Conservation (phyloP, 2,329 filamentous ascomycete genomes). For the Aschersonia sp. region DNA sequence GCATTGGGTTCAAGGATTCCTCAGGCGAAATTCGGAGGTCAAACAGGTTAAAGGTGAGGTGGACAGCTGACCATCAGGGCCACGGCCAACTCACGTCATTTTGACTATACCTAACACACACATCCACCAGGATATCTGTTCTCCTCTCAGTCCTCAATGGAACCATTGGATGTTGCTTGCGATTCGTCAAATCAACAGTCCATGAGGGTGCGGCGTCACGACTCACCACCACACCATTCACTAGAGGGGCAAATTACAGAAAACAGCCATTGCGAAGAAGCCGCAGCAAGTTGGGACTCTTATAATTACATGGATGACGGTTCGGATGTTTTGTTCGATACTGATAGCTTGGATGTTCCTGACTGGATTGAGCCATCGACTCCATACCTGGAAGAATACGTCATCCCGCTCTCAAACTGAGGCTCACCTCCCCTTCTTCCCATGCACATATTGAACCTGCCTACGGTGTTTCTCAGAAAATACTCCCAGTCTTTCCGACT, state of each 20-base stretch:
- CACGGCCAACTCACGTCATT: not conserved
- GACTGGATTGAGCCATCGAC: slow-evolving; percentile 4
- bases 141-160: slow-evolving; percentile 2
- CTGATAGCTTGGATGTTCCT: slow-evolving; percentile 2
- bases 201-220: slow-evolving; percentile 4
- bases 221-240: slow-evolving; percentile 2
- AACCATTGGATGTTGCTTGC: slow-evolving; percentile 3
- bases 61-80: not conserved
- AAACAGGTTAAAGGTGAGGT: slow-evolving; percentile 6
- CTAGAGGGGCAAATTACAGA: slow-evolving; percentile 3
- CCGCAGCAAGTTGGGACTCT: slow-evolving; percentile 3
- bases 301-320: slow-evolving; percentile 4
- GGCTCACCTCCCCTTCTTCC: not conserved
- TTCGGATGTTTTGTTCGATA: slow-evolving; percentile 3
- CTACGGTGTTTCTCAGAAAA: too few species aligned
- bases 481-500: not conserved
- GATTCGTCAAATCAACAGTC: slow-evolving; percentile 2
- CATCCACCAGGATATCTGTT: slow-evolving; percentile 3
- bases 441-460: not conserved
- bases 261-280: slow-evolving; percentile 5
- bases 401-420: slow-evolving; percentile 2
- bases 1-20: slow-evolving; percentile 6
- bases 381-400: slow-evolving; percentile 4
- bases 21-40: slow-evolving; percentile 5
- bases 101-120: slow-evolving; percentile 1